Conservation (phyloP, 768 basidiomycete species). For the Suillus fuscotomentosus region DNA sequence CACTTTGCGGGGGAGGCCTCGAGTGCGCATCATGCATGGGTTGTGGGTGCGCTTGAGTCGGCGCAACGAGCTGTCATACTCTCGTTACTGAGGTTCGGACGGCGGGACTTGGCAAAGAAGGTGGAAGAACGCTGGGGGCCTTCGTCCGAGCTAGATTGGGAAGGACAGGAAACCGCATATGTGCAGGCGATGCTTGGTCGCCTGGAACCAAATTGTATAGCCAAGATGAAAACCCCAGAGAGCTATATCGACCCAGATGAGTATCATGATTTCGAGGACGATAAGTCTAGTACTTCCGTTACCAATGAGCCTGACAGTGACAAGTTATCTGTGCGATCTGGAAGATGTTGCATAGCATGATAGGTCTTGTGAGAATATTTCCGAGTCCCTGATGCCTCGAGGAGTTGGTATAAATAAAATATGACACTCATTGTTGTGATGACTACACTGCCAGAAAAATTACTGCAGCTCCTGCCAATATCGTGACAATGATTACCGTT, state of each 20-base stretch:
- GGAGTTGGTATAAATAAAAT: background rate
- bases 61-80: constrained; percentile 2
- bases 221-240: background rate
- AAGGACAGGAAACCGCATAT: background rate
- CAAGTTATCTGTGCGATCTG: background rate
- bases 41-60: background rate
- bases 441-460: background rate
- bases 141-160: background rate
- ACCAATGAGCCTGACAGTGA: background rate
- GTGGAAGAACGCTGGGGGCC: constrained; percentile 3
- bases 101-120: background rate
- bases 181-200: background rate
- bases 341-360: background rate
- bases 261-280: background rate
- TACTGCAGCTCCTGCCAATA: background rate
- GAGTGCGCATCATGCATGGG: constrained; percentile 1
- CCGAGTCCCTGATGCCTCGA: background rate
- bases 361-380: background rate
- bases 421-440: background rate
- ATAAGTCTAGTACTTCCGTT: background rate
- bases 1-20: constrained; percentile 3
- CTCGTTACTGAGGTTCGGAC: background rate
- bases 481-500: background rate
- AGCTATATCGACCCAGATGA: background rate
- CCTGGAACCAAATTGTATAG: background rate